Evolutionary conservation across 2,329 filamentous ascomycete species (phyloP).

Genomic region (Dothiorella sarmentorum): DNA sequence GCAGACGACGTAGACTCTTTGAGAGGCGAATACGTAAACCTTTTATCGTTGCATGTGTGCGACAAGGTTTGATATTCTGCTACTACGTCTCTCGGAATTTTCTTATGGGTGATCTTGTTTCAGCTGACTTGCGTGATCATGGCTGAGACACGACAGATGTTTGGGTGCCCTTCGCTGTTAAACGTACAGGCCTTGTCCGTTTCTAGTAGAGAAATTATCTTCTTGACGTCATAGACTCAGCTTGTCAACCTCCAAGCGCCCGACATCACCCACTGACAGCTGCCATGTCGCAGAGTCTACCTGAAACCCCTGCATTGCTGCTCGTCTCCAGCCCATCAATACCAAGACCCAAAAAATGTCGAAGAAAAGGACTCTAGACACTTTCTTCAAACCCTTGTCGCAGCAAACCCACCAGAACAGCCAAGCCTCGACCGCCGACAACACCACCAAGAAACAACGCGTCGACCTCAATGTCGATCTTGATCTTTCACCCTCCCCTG

Average conservation of each 20-base stretch:
- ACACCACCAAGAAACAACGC: conserved; percentile 1
- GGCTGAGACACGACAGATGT: background rate
- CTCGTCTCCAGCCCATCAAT: background rate
- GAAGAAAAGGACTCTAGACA: conserved; percentile 63
- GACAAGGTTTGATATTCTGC: background rate
- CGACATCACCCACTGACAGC: background rate
- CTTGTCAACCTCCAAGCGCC: background rate
- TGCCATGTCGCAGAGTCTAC: background rate
- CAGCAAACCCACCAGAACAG: background rate
- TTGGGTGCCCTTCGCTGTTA: background rate
- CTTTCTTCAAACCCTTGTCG: conserved; percentile 60
- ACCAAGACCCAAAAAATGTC: conserved; percentile 17
- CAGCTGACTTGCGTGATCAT: conserved; percentile 10
- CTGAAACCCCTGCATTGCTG: background rate
- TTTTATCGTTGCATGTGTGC: conserved; percentile 9
- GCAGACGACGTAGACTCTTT: background rate
- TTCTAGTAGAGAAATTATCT: background rate
- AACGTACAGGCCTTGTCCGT: background rate
- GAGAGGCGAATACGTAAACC: background rate
- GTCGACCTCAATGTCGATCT: conserved; percentile 37
- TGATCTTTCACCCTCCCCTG: background rate
- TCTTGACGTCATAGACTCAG: conserved; percentile 12
- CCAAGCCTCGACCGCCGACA: background rate
- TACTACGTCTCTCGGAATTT: background rate
- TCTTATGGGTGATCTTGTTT: conserved; percentile 4